Evolutionary conservation across 768 basidiomycete genomes (phyloP).

Genomic region (Omphalotus guepiniiformis): DNA sequence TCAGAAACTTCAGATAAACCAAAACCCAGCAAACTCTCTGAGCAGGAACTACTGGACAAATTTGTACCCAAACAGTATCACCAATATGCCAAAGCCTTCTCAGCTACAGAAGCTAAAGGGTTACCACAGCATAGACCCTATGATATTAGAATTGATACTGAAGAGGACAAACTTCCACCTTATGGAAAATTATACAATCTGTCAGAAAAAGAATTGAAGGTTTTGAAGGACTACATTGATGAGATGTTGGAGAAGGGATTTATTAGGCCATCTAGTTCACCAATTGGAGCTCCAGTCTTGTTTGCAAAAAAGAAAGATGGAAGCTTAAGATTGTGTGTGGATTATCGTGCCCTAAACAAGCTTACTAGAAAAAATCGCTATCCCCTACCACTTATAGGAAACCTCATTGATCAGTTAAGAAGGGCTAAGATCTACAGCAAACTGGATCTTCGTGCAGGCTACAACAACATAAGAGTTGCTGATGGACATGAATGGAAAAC

Average conservation of each 20-base stretch:
- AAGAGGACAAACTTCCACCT: neutral
- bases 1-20: too few relatives aligned
- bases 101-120: neutral
- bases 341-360: conserved; percentile 26
- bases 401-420: conserved; percentile 25
- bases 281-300: conserved; percentile 14
- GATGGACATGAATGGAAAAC: conserved; percentile 42
- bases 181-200: neutral
- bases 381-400: conserved; percentile 30
- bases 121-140: neutral
- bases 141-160: neutral
- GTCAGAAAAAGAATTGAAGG: neutral
- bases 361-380: conserved; percentile 28
- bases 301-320: conserved; percentile 24
- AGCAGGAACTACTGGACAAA: neutral
- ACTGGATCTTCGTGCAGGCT: conserved; percentile 36
- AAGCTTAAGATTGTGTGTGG: conserved; percentile 10
- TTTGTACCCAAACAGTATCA: neutral
- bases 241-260: conserved; percentile 1
- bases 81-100: neutral
- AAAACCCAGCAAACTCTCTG: too few relatives aligned
- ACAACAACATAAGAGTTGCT: conserved; percentile 37
- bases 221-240: neutral
- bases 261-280: neutral
- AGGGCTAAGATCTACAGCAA: conserved; percentile 26